phyloP scores from a whole-genome alignment of 2,329 filamentous ascomycete genomes.

The Bertia moriformis region DNA sequence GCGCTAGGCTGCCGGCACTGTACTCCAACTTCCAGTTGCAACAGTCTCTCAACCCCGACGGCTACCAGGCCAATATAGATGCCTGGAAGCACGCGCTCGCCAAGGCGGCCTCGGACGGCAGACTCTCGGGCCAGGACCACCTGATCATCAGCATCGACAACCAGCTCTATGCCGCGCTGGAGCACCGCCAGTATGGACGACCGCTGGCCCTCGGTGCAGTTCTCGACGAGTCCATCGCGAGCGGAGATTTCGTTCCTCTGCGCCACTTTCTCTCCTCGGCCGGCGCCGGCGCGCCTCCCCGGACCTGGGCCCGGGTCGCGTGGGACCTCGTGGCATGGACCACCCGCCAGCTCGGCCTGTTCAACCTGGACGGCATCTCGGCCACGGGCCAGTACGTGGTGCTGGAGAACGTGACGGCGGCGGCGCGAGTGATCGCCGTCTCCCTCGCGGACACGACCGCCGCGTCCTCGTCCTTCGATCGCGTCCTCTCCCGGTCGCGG shows the following conservation, averaged over 20 bases:
- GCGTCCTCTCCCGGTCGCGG: constrained; percentile 51
- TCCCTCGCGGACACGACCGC: constrained; percentile 18
- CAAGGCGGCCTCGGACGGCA: constrained; percentile 51
- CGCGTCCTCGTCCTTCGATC: constrained; percentile 39
- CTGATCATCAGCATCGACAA: constrained; percentile 42
- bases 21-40: constrained; percentile 77
- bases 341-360: constrained; percentile 52
- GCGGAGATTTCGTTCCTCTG: constrained; percentile 56
- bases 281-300: constrained; percentile 57
- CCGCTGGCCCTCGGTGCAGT: constrained; percentile 71
- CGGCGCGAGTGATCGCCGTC: constrained; percentile 36
- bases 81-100: constrained; percentile 67
- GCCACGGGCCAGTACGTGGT: constrained; percentile 52
- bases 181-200: constrained; percentile 64
- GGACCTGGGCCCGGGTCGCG: constrained; percentile 53
- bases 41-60: constrained; percentile 66
- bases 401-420: constrained; percentile 44
- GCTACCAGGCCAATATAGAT: constrained; percentile 64
- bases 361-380: constrained; percentile 38
- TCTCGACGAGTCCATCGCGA: constrained; percentile 57
- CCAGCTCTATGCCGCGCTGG: constrained; percentile 54
- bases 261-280: constrained; percentile 48
- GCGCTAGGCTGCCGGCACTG: constrained; percentile 66
- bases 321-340: constrained; percentile 66
- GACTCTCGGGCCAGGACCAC: too few relatives aligned